Conservation (phyloP, 2,329 filamentous ascomycete species). For the Pseudopyrenochaeta lycopersici region DNA sequence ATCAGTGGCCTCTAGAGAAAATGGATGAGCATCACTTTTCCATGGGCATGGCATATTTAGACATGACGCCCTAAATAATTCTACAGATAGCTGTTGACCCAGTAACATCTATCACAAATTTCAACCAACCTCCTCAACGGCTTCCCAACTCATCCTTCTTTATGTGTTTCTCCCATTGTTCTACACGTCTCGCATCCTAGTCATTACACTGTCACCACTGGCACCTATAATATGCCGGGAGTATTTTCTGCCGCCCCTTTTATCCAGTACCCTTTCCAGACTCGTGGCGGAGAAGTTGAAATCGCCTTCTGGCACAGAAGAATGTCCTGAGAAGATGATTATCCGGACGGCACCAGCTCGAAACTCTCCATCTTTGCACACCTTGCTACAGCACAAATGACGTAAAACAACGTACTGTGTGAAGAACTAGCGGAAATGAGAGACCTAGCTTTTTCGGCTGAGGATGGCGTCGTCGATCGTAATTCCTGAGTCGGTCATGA, state of each 20-base stretch:
- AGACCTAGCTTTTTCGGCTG: too few relatives aligned
- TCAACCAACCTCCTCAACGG: not conserved
- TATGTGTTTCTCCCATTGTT: too few relatives aligned
- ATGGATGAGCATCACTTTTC: not conserved
- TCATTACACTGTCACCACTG: too few relatives aligned
- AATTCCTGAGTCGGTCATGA: too few relatives aligned
- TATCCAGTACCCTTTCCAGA: slow-evolving; percentile 12
- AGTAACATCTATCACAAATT: not conserved
- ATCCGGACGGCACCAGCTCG: too few relatives aligned
- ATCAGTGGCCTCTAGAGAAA: not conserved
- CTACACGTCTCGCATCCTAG: too few relatives aligned
- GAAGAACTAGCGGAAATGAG: too few relatives aligned
- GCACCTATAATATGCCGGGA: slow-evolving; percentile 31
- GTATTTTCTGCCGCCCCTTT: slow-evolving; percentile 5
- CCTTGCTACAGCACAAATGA: too few relatives aligned
- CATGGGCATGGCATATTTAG: not conserved
- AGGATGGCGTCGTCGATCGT: too few relatives aligned
- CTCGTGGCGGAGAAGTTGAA: slow-evolving; percentile 16
- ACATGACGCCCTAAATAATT: not conserved
- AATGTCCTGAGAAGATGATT: slow-evolving; percentile 17
- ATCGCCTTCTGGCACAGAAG: slow-evolving; percentile 10
- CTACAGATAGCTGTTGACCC: not conserved
- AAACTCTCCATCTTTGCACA: too few relatives aligned
- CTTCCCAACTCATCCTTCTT: not conserved
- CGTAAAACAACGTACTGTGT: too few relatives aligned